Base-by-base conservation (phyloP, 306 rosid species). In the Lathyrus tuberosus region DNA sequence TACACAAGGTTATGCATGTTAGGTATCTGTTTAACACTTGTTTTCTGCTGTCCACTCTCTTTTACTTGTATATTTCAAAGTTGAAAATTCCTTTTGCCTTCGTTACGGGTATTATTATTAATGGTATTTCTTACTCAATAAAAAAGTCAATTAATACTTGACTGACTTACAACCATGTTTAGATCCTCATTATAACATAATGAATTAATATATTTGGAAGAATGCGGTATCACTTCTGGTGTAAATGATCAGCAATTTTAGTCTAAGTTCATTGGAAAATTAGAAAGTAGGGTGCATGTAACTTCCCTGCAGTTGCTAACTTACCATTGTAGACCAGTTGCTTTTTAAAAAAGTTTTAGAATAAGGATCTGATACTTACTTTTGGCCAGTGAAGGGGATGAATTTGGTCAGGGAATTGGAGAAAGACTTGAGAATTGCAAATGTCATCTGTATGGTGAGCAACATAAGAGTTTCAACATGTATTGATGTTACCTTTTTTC, bases 361-460 rank as follows among this genome's bases (percentile, higher is more conserved):
- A 77, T 78, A 77, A 70, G 85, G 65, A 79, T 69, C 80, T 83
- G 91, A 86, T 80, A 86, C 80, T 82, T 86, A 68, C 92, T 95
- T 94, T 95, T 89, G 96, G 88, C 76, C 99, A 95, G 99, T 91
- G 96, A 95, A 95, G 97, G 99, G 99, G 90, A 95, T 95, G 99
- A 76, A 91, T 91, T 89, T 95, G 86, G 97, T 95, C 75, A 80
- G 97, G 77, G 99, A 95, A 80, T 79, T 95, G 86, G 99, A 95
- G 81, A 91, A 86, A 78, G 99, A 95, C 84, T 83, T 95, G 69
- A 86, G 95, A 83, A 84, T 91, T 87, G 97, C 99, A 63, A 95
- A 91, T 59, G 95, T 95, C 82, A 95, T 95, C 78, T 95, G 99
- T 77, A 91, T 85, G 97, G 99, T 95, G 83, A 80, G 85, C 64